Conservation (phyloP, 2,329 filamentous ascomycete genomes). For the Exophiala lecanii-corni region DNA sequence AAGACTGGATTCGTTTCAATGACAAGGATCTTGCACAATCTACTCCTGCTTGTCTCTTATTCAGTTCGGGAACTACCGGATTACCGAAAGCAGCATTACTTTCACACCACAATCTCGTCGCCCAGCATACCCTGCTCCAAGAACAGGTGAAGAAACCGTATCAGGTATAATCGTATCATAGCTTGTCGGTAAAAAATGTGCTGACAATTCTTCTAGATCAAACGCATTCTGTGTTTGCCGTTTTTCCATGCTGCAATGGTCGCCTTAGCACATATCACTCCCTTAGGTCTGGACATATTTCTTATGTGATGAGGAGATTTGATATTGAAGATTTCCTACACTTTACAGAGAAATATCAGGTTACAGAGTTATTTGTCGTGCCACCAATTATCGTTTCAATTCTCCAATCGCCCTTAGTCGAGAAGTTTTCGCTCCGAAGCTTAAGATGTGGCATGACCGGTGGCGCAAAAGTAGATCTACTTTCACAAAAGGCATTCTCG, state of each 20-base stretch:
- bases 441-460: slow-evolving; percentile 30
- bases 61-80: slow-evolving; percentile 57
- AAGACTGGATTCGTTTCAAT: slow-evolving; percentile 45
- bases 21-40: slow-evolving; percentile 33
- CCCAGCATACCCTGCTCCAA: slow-evolving; percentile 39
- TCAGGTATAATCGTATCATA: slow-evolving; percentile 6
- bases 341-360: slow-evolving; percentile 12
- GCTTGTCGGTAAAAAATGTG: slow-evolving; percentile 7
- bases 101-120: slow-evolving; percentile 47
- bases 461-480: slow-evolving; percentile 28
- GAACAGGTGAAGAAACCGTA: slow-evolving; percentile 2
- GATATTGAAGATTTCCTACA: slow-evolving; percentile 19
- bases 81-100: slow-evolving; percentile 57
- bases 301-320: slow-evolving; percentile 46
- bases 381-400: slow-evolving; percentile 42
- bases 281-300: slow-evolving; percentile 41
- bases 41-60: slow-evolving; percentile 46
- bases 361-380: slow-evolving; percentile 28
- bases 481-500: slow-evolving; percentile 37
- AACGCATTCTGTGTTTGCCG: slow-evolving; percentile 1
- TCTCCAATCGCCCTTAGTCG: slow-evolving; percentile 25
- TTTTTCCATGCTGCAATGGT: slow-evolving; percentile 17
- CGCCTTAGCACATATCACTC: slow-evolving; percentile 11
- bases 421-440: slow-evolving; percentile 32
- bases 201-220: slow-evolving; percentile 1